Percentiles rank a stretch among this genome's conserved stretches.
Evolutionary conservation across 331 rosid genomes (phyloP).

Genomic region (Stylosanthes scabra): DNA sequence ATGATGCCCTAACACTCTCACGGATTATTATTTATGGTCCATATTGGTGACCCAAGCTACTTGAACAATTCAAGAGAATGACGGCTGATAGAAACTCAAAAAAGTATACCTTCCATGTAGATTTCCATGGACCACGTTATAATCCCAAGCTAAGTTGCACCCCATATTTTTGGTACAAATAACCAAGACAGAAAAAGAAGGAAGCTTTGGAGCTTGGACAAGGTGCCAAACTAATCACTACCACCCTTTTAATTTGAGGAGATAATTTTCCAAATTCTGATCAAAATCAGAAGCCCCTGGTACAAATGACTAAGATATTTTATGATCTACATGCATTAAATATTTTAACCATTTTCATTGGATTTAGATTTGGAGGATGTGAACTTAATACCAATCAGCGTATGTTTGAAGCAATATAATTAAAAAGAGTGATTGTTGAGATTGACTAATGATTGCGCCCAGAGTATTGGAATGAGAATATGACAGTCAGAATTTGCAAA

Average conservation of each 20-base stretch:
- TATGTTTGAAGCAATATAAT: constrained; percentile 24
- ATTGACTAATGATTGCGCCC: constrained; percentile 9
- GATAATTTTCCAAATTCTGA: constrained; percentile 14
- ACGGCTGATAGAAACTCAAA: constrained; percentile 26
- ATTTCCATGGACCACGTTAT: constrained; percentile 30
- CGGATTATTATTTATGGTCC: constrained; percentile 37
- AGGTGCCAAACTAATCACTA: constrained; percentile 40
- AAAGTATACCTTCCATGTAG: constrained; percentile 30
- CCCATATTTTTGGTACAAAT: constrained; percentile 1
- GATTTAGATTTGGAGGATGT: not conserved
- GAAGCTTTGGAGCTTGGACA: constrained; percentile 5
- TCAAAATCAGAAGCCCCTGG: not conserved
- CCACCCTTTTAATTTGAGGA: constrained; percentile 33
- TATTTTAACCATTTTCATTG: not conserved
- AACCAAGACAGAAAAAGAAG: not conserved
- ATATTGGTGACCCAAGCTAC: constrained; percentile 3
- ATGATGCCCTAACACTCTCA: not conserved
- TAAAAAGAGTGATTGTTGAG: constrained; percentile 25
- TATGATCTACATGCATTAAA: constrained; percentile 12
- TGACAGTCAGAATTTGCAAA: not conserved
- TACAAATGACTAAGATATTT: not conserved
- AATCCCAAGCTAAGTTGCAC: not conserved
- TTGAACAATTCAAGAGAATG: constrained; percentile 8
- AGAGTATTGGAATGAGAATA: constrained; percentile 21
- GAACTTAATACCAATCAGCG: constrained; percentile 5